Evolutionary conservation across 2,329 filamentous ascomycete genomes (phyloP), one percentile per base, ranked within the genome.

Genomic region (Colletotrichum phormii): DNA sequence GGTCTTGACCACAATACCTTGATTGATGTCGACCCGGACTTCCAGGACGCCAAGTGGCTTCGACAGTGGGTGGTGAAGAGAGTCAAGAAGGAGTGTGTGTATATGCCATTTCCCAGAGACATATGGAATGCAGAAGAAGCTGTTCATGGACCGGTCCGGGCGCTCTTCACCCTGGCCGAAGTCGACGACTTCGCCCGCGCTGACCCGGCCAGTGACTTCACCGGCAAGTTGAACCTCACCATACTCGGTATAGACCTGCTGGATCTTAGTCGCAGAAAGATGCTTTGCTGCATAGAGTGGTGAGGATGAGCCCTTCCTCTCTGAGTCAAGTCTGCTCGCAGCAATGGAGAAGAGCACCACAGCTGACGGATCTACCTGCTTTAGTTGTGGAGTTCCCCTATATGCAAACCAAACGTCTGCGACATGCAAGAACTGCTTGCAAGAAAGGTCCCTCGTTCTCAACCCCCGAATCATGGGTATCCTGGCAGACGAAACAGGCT

Each of bases 401-500:
- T 91, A 87, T 77, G 83, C 87, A n/a, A 90, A 90, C 71, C 81
- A 81, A 2, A 74, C 81, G 2, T 75, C 71, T 0, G 81, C 78
- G 1, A 78, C 75, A 12, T 87, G 85, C 72, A 81, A 78, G 26
- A 81, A 83, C 72, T 87, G 85, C 72, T 69, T 75, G 13, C 76
- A 64, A 11, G 58, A 74, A 3, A 74, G 77, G 3, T 59, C 73
- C 0, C 80, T 86, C 12, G 74, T 75, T 8, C 77, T 84, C 3
- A 87, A 87, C 74, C 81, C 85, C 4, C 80, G 79, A 11, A 78
- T 85, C 37, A 77, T 87, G 31, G 83, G 84, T 9, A 78, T 77
- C 0, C 75, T 87, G 2, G 63, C 83, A 8, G 86, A 92, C 72
- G 90, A 92, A 78, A 91, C 89, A 0, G 89, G 87, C 5, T 83